Conservation (phyloP, 2,329 filamentous ascomycete genomes). For the Amphichorda felina region DNA sequence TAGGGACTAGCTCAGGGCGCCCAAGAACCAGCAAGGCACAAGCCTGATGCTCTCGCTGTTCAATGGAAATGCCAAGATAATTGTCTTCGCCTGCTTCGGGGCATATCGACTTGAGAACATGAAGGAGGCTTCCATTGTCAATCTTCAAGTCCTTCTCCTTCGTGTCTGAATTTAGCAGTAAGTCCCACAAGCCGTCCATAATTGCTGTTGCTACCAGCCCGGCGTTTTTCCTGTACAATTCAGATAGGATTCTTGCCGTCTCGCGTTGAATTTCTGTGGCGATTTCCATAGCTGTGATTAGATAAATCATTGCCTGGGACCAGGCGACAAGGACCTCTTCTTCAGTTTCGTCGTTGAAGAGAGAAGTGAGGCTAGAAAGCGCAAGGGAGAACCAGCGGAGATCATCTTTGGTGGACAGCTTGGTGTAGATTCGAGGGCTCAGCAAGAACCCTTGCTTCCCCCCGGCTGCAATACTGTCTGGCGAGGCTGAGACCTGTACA, state of each 20-base stretch:
- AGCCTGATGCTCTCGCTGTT: constrained; percentile 53
- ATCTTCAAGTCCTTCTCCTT: constrained; percentile 72
- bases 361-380: constrained; percentile 47
- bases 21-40: constrained; percentile 68
- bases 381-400: constrained; percentile 65
- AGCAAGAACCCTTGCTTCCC: constrained; percentile 82
- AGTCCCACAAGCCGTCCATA: constrained; percentile 71
- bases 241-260: constrained; percentile 48
- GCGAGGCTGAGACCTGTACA: constrained; percentile 47
- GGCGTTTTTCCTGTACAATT: constrained; percentile 50
- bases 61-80: constrained; percentile 19
- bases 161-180: constrained; percentile 45
- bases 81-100: constrained; percentile 36
- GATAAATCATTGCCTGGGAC: constrained; percentile 77
- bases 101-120: constrained; percentile 51
- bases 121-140: constrained; percentile 50
- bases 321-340: constrained; percentile 53
- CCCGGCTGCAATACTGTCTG: constrained; percentile 56
- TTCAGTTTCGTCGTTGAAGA: constrained; percentile 34
- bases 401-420: constrained; percentile 64
- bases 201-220: constrained; percentile 49
- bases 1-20: constrained; percentile 64
- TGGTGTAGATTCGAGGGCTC: constrained; percentile 74
- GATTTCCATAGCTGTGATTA: constrained; percentile 52
- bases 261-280: constrained; percentile 52